phyloP scores from a whole-genome alignment of 2,329 filamentous ascomycete species.

The Bipolaris bicolor region DNA sequence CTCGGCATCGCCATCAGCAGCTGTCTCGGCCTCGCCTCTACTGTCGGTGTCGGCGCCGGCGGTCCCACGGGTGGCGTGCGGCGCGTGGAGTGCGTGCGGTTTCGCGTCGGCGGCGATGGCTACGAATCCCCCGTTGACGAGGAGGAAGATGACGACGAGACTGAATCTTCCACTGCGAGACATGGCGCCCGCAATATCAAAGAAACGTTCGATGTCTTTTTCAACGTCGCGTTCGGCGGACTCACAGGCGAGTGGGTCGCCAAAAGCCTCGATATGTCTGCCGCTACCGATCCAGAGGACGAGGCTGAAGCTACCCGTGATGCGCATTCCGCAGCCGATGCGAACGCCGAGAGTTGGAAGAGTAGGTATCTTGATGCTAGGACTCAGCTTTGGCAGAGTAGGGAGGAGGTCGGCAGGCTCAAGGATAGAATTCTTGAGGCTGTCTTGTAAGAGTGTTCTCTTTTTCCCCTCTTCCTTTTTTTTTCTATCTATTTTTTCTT shows the following conservation, averaged over 20 bases:
- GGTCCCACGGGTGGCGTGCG: constrained; percentile 43
- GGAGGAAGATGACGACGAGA: constrained; percentile 41
- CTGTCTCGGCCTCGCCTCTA: constrained; percentile 48
- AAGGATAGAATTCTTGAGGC: constrained; percentile 50
- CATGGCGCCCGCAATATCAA: constrained; percentile 29
- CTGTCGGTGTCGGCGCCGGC: constrained; percentile 48
- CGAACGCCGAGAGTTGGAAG: constrained; percentile 34
- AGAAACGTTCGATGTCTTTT: constrained; percentile 54
- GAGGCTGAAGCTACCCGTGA: neutral
- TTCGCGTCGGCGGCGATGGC: constrained; percentile 50
- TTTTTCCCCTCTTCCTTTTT: neutral
- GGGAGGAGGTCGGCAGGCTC: constrained; percentile 43
- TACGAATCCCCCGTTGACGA: constrained; percentile 52
- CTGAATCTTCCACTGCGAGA: constrained; percentile 7
- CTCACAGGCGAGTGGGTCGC: constrained; percentile 52
- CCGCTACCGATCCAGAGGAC: neutral
- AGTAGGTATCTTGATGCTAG: constrained; percentile 43
- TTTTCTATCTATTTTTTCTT: constrained; percentile 1
- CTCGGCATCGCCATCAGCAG: constrained; percentile 51
- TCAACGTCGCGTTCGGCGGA: constrained; percentile 51
- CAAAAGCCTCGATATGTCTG: constrained; percentile 42
- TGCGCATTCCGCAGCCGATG: constrained; percentile 22
- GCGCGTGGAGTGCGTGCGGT: constrained; percentile 51
- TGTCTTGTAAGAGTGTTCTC: constrained; percentile 34
- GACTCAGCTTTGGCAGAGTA: constrained; percentile 41